Base-by-base conservation (phyloP, 1,284 basidiomycete species). In the Mycosarcoma mackinlayi region DNA sequence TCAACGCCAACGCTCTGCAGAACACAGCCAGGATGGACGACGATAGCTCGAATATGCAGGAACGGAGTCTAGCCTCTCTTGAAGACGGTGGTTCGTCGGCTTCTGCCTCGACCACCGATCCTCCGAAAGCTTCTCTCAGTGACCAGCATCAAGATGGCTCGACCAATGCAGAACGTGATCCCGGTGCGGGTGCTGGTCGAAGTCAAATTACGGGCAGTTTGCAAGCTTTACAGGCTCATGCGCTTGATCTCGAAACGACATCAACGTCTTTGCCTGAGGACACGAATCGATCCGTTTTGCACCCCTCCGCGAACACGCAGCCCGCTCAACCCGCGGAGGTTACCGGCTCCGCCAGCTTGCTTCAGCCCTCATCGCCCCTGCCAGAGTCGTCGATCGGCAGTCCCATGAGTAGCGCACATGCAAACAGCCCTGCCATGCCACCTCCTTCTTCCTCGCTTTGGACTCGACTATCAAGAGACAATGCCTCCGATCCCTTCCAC, bases 321-420 rank as follows among this genome's bases (percentile, higher is more conserved):
- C 34, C 46, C 1, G 39, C 41, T 7, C 39, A 41, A 10, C 33
- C 27, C 18, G 28, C 28, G 25, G 16, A 54, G 6, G n/a, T 24
- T 2, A 19, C 28, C 3, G 40, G 34, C 30, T 53, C 61, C 3
- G 45, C 54, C 2, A 35, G 23, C 28, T 13, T 64, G 21, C 45
- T 55, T 14, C 46, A 48, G 9, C 53, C 64, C 9, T 53, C 53
- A 4, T 61, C 57, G 4, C 53, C 57, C 11, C 23, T 45, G 31
- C 64, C 48, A 35, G 58, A 61, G 16, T 67, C 58, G 11, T 61
- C 53, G 10, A 24, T 61, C 1, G 64, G 58, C 37, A 61, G 64
- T 19, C 64, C 64, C 1, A 40, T 61, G 46, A 61, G 49, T 50
- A 61, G 54, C 33, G 45, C 61, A n/a, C 50, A 61, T 35, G 39